Evolutionary conservation across 306 rosid species (phyloP), one percentile per base, ranked within the genome.

Genomic region (Gastrolobium villosum): DNA sequence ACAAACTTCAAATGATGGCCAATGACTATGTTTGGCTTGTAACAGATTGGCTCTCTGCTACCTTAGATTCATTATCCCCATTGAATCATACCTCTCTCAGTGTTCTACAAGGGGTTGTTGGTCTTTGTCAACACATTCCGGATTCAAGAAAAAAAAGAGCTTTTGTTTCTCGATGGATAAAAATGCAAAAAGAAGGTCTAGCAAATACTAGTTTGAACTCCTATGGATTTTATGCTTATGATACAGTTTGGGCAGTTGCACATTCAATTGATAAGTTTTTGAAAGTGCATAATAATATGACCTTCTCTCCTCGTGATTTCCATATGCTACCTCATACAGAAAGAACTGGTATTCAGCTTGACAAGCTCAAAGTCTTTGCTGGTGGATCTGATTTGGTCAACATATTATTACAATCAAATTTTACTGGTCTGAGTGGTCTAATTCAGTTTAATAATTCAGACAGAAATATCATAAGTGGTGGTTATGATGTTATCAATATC

Each of bases 21-120:
- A 81, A 83, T 36, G 78, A 81, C 43, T 95, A 86, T 61, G 98
- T 88, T 28, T 95, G 99, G 99, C 85, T 95, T 64, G 94, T 91
- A 52, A 91, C 97, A 0, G 98, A 95, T 82, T 95, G 97, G 98
- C 90, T 95, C 52, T 85, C 92, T 77, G 55, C 93, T 63, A 93
- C 99, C 44, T 7, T 93, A 7, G 93, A 89, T 84, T 93, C 99
- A 15, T 76, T 83, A 68, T 73, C 84, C 31, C 78, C 87, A 2
- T 50, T 30, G 70, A 84, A 76, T 70, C 85, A 34, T 75, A 57
- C 93, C 7, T 69, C 90, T 64, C 78, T 90, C 30, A 49, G 46
- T 65, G 50, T 81, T 56, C 85, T 95, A 32, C 87, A 91, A 83
- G 99, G 99, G 14, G 92, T 95, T 37, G 99, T 95, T 70, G 86